These are phyloP conservation scores for Hirsutella minnesotensis DNA, from an alignment of 2,329 filamentous ascomycete species.

Conservation along the genomic window DNA sequence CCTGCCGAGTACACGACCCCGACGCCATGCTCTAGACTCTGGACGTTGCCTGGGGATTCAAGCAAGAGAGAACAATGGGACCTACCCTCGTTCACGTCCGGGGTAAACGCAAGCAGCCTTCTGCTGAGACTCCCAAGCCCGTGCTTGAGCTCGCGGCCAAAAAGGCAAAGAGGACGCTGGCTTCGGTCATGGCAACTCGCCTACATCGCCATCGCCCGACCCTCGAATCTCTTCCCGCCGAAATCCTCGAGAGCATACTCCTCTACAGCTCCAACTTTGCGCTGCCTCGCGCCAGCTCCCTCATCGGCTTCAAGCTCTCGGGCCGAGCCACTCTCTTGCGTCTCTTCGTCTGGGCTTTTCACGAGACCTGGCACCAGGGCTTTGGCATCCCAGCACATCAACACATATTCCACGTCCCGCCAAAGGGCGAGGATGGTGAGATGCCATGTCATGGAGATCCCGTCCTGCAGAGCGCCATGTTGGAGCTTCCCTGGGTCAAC, in stretches of 20 bases:
- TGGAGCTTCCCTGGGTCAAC: slow-evolving; percentile 31
- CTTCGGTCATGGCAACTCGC: slow-evolving; percentile 17
- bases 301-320: slow-evolving; percentile 36
- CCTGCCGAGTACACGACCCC: too few species aligned
- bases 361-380: slow-evolving; percentile 24
- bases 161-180: slow-evolving; percentile 17
- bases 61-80: slow-evolving; percentile 21
- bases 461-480: slow-evolving; percentile 31
- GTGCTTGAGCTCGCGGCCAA: slow-evolving; percentile 5
- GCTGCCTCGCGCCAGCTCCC: slow-evolving; percentile 30
- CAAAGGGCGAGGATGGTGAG: slow-evolving; percentile 1
- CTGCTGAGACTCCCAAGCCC: slow-evolving; percentile 6
- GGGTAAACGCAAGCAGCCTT: slow-evolving; percentile 27
- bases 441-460: slow-evolving; percentile 22
- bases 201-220: slow-evolving; percentile 12
- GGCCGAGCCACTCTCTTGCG: slow-evolving; percentile 22
- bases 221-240: slow-evolving; percentile 31
- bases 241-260: slow-evolving; percentile 42
- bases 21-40: too few species aligned
- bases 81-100: slow-evolving; percentile 37
- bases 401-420: slow-evolving; percentile 8
- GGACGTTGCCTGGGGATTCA: too few species aligned
- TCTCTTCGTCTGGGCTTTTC: slow-evolving; percentile 23
- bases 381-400: slow-evolving; percentile 17
- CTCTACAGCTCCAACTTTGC: slow-evolving; percentile 35